Evolutionary conservation across 306 rosid genomes (phyloP).

Genomic region (Quercus gilva): DNA sequence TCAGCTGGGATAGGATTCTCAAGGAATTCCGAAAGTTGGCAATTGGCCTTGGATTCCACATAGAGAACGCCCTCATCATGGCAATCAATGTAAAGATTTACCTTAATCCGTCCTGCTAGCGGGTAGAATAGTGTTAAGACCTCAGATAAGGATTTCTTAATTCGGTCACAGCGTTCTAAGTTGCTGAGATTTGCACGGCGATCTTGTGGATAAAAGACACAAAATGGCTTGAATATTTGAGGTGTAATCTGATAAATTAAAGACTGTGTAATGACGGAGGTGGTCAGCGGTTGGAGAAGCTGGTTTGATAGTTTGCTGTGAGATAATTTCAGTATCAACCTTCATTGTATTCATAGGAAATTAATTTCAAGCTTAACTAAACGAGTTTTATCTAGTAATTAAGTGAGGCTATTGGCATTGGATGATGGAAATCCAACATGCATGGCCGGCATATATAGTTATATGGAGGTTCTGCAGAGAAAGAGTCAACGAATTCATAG

Average conservation of each 20-base stretch:
- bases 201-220: slow-evolving; percentile 7
- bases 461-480: background rate
- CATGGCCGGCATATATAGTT: too few relatives aligned
- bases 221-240: slow-evolving; percentile 14
- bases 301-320: slow-evolving; percentile 10
- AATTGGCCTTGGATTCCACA: slow-evolving; percentile 5
- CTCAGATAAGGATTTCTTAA: slow-evolving; percentile 10
- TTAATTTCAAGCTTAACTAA: background rate
- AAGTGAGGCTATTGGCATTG: background rate
- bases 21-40: background rate
- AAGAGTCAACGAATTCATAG: too few relatives aligned
- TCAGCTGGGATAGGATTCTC: background rate
- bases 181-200: background rate
- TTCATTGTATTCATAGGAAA: background rate
- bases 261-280: slow-evolving; percentile 14
- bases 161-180: too few relatives aligned
- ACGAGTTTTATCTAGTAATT: background rate
- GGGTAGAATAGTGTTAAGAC: slow-evolving; percentile 11
- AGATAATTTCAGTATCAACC: background rate
- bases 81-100: slow-evolving; percentile 2
- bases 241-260: slow-evolving; percentile 23
- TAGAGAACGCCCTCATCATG: background rate
- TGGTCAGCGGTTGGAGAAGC: slow-evolving; percentile 15
- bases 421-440: background rate
- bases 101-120: background rate